phyloP scores from a whole-genome alignment of 179 eudicot genomes.

The Silene coronaria region DNA sequence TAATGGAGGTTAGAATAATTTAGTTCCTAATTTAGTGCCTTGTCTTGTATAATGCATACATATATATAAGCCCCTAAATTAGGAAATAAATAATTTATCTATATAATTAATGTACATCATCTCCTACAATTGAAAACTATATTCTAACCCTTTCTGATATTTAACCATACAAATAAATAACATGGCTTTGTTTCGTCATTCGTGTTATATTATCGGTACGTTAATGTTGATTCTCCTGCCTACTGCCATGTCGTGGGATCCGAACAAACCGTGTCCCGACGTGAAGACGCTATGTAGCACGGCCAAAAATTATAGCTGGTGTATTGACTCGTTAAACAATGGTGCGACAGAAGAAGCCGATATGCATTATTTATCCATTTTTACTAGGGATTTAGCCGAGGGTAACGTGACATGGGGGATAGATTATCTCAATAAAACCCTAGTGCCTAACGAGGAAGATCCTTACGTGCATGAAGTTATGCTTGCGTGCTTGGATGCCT shows the following conservation, averaged over 20 bases:
- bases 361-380: neutral
- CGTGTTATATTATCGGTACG: neutral
- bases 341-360: neutral
- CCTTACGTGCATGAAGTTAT: neutral
- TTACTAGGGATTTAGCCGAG: neutral
- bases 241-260: conserved; percentile 2
- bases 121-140: too few relatives aligned
- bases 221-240: neutral
- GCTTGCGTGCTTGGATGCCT: neutral
- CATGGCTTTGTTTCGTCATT: neutral
- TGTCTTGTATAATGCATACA: too few relatives aligned
- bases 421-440: neutral
- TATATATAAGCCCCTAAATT: too few relatives aligned
- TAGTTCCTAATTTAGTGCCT: too few relatives aligned
- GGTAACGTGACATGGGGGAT: neutral
- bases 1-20: too few relatives aligned
- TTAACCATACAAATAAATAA: neutral
- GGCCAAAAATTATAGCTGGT: neutral
- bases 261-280: neutral
- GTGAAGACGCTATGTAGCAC: neutral
- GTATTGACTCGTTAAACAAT: conserved; percentile 1
- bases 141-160: too few relatives aligned
- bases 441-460: neutral
- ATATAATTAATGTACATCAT: too few relatives aligned
- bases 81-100: too few relatives aligned